phyloP scores from a whole-genome alignment of 768 basidiomycete genomes.

The Neoboletus magnificus region DNA sequence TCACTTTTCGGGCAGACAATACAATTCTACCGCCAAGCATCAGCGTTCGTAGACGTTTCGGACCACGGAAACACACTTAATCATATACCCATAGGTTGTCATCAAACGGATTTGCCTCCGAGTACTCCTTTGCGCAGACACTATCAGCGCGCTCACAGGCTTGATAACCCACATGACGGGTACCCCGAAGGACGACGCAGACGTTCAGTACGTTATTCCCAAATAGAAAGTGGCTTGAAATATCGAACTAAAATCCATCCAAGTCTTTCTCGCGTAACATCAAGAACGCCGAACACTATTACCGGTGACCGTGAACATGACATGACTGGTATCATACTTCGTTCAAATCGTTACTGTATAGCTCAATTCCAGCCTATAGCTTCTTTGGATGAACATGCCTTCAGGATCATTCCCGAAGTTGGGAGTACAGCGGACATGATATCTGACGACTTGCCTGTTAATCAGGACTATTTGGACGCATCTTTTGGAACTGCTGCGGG shows the following conservation, averaged over 20 bases:
- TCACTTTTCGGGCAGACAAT: conserved; percentile 36
- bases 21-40: conserved; percentile 33
- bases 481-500: conserved; percentile 80
- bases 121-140: conserved; percentile 78
- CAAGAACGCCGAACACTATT: conserved; percentile 7
- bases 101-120: conserved; percentile 52
- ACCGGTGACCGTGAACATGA: conserved; percentile 5
- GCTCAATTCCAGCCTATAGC: conserved; percentile 36
- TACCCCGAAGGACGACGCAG: conserved; percentile 35
- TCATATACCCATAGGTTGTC: conserved; percentile 42
- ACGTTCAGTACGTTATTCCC: conserved; percentile 22
- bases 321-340: conserved; percentile 28
- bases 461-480: conserved; percentile 82
- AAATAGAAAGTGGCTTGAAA: neutral
- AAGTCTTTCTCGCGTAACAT: conserved; percentile 11
- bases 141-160: conserved; percentile 53
- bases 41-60: conserved; percentile 33
- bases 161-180: conserved; percentile 52
- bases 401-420: conserved; percentile 69
- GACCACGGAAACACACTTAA: neutral
- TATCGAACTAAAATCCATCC: neutral
- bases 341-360: neutral
- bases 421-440: conserved; percentile 86
- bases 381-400: conserved; percentile 81
- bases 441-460: conserved; percentile 85